A percentile compares a stretch with the other conserved stretches of the same genome.
phyloP scores from a whole-genome alignment of 352 stramenopile species.

The Blastocystis sp. region DNA sequence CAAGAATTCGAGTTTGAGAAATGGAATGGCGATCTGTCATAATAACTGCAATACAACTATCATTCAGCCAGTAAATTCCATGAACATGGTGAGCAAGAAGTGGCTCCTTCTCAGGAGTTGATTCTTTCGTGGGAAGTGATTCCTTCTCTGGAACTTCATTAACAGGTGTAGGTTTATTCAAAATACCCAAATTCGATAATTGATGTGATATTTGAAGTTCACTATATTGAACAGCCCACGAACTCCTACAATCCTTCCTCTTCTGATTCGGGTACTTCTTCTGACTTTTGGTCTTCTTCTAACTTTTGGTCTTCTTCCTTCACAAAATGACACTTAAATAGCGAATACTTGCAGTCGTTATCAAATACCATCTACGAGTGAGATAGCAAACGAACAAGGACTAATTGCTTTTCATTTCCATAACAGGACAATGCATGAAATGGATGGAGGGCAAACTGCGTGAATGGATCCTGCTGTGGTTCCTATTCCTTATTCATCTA shows the following conservation, averaged over 20 bases:
- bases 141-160: not conserved
- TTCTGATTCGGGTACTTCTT: too few relatives aligned
- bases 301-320: not conserved
- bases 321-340: conserved; percentile 43
- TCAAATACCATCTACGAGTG: conserved; percentile 30
- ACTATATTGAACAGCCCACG: not conserved
- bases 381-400: not conserved
- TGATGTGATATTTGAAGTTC: not conserved
- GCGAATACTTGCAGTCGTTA: conserved; percentile 57
- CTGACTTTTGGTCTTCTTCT: not conserved
- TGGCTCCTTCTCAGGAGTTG: not conserved
- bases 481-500: not conserved
- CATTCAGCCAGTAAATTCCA: conserved; percentile 62
- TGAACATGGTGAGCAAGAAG: not conserved
- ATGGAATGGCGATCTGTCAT: conserved; percentile 1
- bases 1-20: not conserved
- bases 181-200: not conserved
- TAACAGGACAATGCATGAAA: conserved; percentile 30
- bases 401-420: conserved; percentile 8
- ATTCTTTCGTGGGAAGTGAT: not conserved
- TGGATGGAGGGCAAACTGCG: conserved; percentile 36
- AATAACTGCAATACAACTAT: conserved; percentile 13
- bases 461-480: not conserved
- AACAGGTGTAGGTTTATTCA: not conserved
- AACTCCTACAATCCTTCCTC: too few relatives aligned